Evolutionary conservation across 1,139 yeast species (phyloP).

Genomic region (Meyerozyma elateridarum): DNA sequence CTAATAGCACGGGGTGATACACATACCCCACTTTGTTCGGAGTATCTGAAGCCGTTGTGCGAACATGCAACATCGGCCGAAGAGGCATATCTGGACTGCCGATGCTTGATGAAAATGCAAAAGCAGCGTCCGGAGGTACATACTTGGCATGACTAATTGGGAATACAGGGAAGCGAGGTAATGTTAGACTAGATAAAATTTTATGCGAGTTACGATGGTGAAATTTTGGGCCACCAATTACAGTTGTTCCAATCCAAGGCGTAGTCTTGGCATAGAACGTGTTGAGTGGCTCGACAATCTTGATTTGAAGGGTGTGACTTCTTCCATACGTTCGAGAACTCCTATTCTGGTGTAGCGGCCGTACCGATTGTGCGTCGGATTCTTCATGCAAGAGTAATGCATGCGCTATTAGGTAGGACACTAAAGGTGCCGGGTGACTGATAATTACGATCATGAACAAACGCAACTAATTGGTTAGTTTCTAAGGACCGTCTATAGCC

Average conservation of each 20-base stretch:
- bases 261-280: neutral
- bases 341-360: no score
- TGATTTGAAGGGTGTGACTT: neutral
- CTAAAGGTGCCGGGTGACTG: constrained; percentile 1
- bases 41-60: neutral
- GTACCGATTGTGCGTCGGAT: no score
- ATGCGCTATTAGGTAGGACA: neutral
- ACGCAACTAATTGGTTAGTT: constrained; percentile 4
- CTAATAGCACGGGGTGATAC: neutral
- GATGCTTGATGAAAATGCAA: no score
- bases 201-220: neutral
- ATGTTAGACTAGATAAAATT: neutral
- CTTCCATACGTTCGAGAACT: no score
- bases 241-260: constrained; percentile 1
- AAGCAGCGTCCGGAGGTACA: no score
- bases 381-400: neutral
- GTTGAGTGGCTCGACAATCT: neutral
- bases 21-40: neutral
- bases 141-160: no score
- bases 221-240: constrained; percentile 1
- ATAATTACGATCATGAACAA: constrained; percentile 2
- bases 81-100: no score
- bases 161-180: no score
- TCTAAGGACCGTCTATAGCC: no score
- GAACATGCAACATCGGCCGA: neutral